Conservation (phyloP, 2,329 filamentous ascomycete genomes). For the Lachnellula cervina region DNA sequence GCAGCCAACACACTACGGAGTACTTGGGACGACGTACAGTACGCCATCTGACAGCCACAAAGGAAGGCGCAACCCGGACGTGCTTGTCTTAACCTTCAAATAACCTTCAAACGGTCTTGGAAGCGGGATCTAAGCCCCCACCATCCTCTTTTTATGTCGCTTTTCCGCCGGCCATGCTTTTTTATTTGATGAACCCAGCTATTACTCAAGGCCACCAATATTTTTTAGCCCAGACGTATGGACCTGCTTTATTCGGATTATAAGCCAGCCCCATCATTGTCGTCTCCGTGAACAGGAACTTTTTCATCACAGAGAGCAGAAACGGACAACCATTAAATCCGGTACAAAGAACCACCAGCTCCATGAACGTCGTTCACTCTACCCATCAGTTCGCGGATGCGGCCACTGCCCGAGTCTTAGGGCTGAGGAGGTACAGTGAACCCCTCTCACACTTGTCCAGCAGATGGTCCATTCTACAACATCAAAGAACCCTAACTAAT, state of each 20-base stretch:
- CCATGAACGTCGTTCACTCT: constrained; percentile 16
- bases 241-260: neutral
- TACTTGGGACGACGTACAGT: constrained; percentile 10
- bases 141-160: constrained; percentile 10
- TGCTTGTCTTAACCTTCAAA: constrained; percentile 12
- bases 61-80: constrained; percentile 14
- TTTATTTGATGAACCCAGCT: constrained; percentile 6
- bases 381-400: constrained; percentile 26
- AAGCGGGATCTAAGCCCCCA: constrained; percentile 15
- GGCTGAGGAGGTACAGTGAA: constrained; percentile 23
- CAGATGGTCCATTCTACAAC: neutral
- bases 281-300: neutral
- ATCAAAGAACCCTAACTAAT: constrained; percentile 23
- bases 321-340: neutral
- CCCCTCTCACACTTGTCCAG: constrained; percentile 1
- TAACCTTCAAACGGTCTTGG: constrained; percentile 11
- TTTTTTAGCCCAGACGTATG: constrained; percentile 3
- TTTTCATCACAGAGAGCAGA: constrained; percentile 4
- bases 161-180: constrained; percentile 8
- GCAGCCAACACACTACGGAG: constrained; percentile 2
- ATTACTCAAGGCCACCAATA: constrained; percentile 5
- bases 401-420: constrained; percentile 17
- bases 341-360: constrained; percentile 10
- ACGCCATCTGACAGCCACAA: constrained; percentile 10
- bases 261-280: neutral